phyloP scores from a whole-genome alignment of 352 stramenopile species.

The Phytophthora pini region DNA sequence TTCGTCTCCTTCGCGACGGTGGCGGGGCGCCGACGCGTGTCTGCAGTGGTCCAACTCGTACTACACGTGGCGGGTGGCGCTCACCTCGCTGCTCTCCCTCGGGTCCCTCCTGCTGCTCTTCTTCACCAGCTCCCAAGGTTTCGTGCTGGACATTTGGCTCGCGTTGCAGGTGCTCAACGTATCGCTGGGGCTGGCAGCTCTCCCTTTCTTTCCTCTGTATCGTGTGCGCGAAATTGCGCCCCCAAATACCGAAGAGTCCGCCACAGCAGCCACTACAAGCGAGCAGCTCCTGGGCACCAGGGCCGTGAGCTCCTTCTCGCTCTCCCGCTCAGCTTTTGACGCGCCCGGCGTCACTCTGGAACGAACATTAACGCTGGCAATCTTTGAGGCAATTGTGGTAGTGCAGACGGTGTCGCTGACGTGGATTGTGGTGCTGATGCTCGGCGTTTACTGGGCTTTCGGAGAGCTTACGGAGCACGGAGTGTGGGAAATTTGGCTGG shows the following conservation, averaged over 20 bases:
- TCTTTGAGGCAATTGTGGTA: conserved; percentile 76
- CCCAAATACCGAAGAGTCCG: conserved; percentile 1
- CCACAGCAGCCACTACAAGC: conserved; percentile 3
- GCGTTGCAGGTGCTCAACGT: conserved; percentile 63
- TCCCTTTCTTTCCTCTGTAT: conserved; percentile 59
- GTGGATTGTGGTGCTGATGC: conserved; percentile 55
- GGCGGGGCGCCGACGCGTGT: conserved; percentile 49
- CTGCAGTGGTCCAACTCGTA: conserved; percentile 77
- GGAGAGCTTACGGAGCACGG: conserved; percentile 49
- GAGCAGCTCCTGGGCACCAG: conserved; percentile 29
- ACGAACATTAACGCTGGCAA: conserved; percentile 53
- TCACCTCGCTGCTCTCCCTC: conserved; percentile 55
- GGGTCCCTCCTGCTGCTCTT: conserved; percentile 52
- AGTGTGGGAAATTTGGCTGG: conserved; percentile 40
- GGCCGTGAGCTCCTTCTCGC: conserved; percentile 54
- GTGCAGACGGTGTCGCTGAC: conserved; percentile 60
- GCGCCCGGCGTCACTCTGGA: conserved; percentile 47
- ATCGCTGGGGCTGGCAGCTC: conserved; percentile 57
- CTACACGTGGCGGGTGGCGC: conserved; percentile 64
- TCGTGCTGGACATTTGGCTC: conserved; percentile 57
- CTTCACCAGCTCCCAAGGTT: conserved; percentile 35
- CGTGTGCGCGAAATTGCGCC: conserved; percentile 10
- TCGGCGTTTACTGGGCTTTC: conserved; percentile 54
- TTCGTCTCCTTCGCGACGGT: conserved; percentile 15
- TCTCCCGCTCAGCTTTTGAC: conserved; percentile 58